These are phyloP conservation scores for Aciculosporium take DNA, from an alignment of 2,329 filamentous ascomycete species.

Conservation along the genomic window DNA sequence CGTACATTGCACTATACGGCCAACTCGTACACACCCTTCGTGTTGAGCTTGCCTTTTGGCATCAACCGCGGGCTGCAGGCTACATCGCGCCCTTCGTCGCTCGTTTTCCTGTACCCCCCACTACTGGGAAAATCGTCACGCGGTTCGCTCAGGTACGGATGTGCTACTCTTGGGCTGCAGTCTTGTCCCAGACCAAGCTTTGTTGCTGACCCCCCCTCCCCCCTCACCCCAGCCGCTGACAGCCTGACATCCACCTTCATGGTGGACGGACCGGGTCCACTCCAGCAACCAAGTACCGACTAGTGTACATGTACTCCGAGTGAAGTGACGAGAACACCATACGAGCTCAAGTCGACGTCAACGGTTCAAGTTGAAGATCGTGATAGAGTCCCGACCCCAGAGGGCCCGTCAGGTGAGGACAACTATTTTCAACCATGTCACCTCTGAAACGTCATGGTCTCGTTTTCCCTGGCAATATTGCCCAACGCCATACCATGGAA, in stretches of 20 bases:
- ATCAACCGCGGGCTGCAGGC: no score
- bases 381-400: not conserved
- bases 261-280: constrained; percentile 1
- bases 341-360: constrained; percentile 3
- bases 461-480: not conserved
- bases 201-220: constrained; percentile 5
- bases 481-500: not conserved
- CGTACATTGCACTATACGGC: not conserved
- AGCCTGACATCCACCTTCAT: constrained; percentile 1
- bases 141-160: constrained; percentile 5
- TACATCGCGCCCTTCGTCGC: constrained; percentile 2
- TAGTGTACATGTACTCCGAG: not conserved
- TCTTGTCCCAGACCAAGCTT: constrained; percentile 3
- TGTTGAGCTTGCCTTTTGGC: not conserved
- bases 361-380: not conserved
- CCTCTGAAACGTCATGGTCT: not conserved
- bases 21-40: no score
- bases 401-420: not conserved
- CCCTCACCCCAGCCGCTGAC: constrained; percentile 5
- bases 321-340: not conserved
- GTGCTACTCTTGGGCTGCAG: constrained; percentile 3
- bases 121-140: constrained; percentile 2
- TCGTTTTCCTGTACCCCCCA: constrained; percentile 3
- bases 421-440: not conserved
- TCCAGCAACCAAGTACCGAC: not conserved